Conservation (phyloP, 805 yeast genomes). For the Saccharomyces paradoxus region DNA sequence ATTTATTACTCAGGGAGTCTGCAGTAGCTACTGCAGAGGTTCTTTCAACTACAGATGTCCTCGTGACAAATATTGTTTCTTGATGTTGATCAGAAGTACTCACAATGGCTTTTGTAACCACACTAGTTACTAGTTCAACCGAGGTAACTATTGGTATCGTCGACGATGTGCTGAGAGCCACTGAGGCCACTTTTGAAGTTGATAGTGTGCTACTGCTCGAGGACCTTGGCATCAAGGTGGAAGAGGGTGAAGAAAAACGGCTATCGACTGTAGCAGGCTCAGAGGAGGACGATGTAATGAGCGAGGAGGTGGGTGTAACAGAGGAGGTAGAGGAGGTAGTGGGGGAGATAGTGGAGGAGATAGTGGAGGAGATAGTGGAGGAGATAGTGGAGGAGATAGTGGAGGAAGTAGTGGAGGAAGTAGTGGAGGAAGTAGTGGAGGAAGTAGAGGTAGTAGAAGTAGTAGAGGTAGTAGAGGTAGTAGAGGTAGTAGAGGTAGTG, state of each 20-base stretch:
- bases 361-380: slow-evolving; percentile 8
- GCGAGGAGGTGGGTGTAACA: slow-evolving; percentile 10
- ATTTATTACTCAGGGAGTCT: slow-evolving; percentile 1
- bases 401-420: slow-evolving; percentile 6
- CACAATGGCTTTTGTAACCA: slow-evolving; percentile 21
- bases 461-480: slow-evolving; percentile 7
- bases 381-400: slow-evolving; percentile 7
- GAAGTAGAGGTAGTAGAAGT: slow-evolving; percentile 5
- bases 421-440: slow-evolving; percentile 1
- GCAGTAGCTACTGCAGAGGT: slow-evolving; percentile 7
- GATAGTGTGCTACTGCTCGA: slow-evolving; percentile 10
- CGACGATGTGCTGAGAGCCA: slow-evolving; percentile 12
- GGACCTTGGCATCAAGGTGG: slow-evolving; percentile 7
- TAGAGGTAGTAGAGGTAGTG: not conserved
- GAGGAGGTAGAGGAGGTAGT: slow-evolving; percentile 6
- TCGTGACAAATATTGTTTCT: slow-evolving; percentile 21
- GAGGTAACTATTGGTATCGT: slow-evolving; percentile 14
- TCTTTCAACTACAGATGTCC: slow-evolving; percentile 21
- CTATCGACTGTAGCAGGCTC: not conserved
- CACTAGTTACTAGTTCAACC: slow-evolving; percentile 16
- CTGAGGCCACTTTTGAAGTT: slow-evolving; percentile 9
- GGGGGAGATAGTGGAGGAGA: slow-evolving; percentile 10
- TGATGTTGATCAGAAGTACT: slow-evolving; percentile 13
- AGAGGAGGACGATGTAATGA: not conserved
- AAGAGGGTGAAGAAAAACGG: slow-evolving; percentile 2